Conservation (phyloP, 441 rosid genomes). For the Adansonia gregorii region DNA sequence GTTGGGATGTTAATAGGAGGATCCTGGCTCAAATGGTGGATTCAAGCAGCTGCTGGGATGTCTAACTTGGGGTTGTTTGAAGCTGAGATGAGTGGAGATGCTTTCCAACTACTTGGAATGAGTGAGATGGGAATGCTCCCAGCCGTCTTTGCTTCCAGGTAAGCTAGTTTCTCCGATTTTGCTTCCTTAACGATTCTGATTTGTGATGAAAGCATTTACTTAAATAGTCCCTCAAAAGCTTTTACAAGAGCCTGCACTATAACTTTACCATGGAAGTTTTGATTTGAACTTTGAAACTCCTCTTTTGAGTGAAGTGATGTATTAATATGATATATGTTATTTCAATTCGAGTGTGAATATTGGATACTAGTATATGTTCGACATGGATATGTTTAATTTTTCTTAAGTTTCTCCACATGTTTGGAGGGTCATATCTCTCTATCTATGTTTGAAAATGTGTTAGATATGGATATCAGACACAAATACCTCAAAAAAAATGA, state of each 20-base stretch:
- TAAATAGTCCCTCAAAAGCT: background rate
- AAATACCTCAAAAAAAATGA: background rate
- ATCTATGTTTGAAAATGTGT: background rate
- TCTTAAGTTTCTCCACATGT: too few relatives aligned
- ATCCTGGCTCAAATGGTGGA: conserved; percentile 11
- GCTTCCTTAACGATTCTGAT: background rate
- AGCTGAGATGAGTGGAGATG: conserved; percentile 96
- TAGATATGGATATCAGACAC: too few relatives aligned
- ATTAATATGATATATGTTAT: too few relatives aligned
- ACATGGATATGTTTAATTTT: too few relatives aligned
- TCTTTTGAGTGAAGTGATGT: too few relatives aligned
- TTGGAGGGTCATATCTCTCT: background rate
- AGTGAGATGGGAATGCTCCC: conserved; percentile 30
- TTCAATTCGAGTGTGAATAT: background rate
- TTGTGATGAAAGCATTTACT: background rate
- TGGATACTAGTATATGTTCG: background rate
- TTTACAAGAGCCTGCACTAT: background rate
- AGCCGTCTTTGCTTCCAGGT: conserved; percentile 54
- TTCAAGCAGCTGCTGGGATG: conserved; percentile 93
- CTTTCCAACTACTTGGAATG: conserved; percentile 77
- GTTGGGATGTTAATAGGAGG: conserved; percentile 68
- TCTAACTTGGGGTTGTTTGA: conserved; percentile 90
- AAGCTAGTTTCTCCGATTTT: conserved; percentile 22
- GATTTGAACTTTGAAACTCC: background rate
- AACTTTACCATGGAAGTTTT: background rate